Percentiles rank a stretch among this genome's conserved stretches.
Conservation (phyloP, 2,329 filamentous ascomycete genomes). For the Colletotrichum chlorophyti region DNA sequence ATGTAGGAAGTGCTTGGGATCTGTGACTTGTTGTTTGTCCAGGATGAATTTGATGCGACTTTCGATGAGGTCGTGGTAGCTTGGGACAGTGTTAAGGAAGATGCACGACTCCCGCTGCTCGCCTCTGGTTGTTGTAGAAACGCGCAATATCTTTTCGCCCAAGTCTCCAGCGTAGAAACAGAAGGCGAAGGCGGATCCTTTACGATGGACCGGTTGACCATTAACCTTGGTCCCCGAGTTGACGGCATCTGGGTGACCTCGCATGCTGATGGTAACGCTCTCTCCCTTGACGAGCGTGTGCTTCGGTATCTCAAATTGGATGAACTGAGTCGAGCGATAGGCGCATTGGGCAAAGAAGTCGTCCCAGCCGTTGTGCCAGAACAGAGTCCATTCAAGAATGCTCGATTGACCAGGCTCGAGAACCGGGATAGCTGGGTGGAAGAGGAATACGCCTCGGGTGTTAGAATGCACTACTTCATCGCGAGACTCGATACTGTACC, state of each 20-base stretch:
- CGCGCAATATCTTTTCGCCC: conserved; percentile 1
- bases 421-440: conserved; percentile 13
- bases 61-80: conserved; percentile 8
- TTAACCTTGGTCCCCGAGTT: conserved; percentile 5
- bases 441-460: conserved; percentile 23
- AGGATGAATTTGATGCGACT: conserved; percentile 21
- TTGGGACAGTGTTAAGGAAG: conserved; percentile 23
- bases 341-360: conserved; percentile 19
- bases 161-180: not conserved
- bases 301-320: conserved; percentile 4
- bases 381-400: conserved; percentile 14
- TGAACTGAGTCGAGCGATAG: conserved; percentile 10
- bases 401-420: conserved; percentile 12
- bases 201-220: not conserved
- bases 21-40: conserved; percentile 15
- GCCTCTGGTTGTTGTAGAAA: not conserved
- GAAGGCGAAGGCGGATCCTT: not conserved
- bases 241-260: not conserved
- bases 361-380: conserved; percentile 24
- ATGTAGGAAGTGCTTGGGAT: not conserved
- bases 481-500: conserved; percentile 27
- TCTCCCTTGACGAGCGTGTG: conserved; percentile 5
- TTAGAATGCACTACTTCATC: conserved; percentile 21
- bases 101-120: not conserved
- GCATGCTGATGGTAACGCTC: not conserved